Base-by-base conservation (phyloP, 495 filamentous ascomycete genomes). In the Xeromyces bisporus region DNA sequence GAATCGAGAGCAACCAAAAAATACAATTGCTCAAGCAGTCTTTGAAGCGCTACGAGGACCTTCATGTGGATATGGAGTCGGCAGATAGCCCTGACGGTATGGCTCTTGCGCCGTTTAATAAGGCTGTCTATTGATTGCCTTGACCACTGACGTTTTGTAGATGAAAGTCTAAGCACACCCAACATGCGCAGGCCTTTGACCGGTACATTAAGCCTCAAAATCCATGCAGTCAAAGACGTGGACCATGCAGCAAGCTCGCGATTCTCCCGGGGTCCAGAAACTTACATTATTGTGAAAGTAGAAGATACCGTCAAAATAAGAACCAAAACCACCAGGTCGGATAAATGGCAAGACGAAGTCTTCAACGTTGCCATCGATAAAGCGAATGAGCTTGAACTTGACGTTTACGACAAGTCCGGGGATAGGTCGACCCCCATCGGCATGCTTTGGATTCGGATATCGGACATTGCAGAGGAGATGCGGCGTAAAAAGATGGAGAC, bases 371-470 rank as follows among this genome's bases (percentile, higher is more conserved):
- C 85, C 37, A 85, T 96, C 26, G 91, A 99, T 43, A 94, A 94
- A 59, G 89, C 91, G 30, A 94, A 99, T 50, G 89, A 99, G 55
- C 79, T 99, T 32, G 89, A 99, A 49, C 67, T 99, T 26, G 94
- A 83, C 0, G 87, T 96, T 18, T 99, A 96, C 51, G 89, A 99
- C 47, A 93, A 93, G 56, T 55, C 66, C 6, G 75, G 78, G 39
- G 84, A 92, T 35, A 78, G 91, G 41, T 77, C 86, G 2, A 69
- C 91, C 27, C 89, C 89, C 23, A 92, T 99, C 40, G 89, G 79
- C 33, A 75, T 99, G 68, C 64, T 94, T 4, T 99, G 89, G 89
- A 69, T 99, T 37, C 69, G 89, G 25, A 87, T 99, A 46, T 87
- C 91, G 23, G 89, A 99, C 51, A 92, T 99, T 39, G 83, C 78